Evolutionary conservation across 768 basidiomycete genomes (phyloP).

Genomic region (Boletales sp.): DNA sequence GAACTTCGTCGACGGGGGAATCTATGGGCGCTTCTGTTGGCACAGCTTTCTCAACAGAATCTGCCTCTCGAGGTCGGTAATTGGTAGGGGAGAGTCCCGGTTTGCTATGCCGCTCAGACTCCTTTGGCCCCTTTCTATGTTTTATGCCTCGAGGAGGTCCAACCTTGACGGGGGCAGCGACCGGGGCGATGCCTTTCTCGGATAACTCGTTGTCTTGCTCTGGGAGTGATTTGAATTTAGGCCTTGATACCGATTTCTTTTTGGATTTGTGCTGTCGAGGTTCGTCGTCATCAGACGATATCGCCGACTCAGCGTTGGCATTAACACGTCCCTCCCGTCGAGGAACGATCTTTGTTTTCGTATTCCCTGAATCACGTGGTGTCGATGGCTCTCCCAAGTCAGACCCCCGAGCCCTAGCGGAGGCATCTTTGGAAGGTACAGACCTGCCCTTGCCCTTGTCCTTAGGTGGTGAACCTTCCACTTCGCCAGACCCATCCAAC

Average conservation of each 20-base stretch:
- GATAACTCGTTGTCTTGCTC: background rate
- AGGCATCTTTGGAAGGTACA: background rate
- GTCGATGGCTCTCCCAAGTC: background rate
- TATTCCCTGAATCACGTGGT: background rate
- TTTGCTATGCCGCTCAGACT: background rate
- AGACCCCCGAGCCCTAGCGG: background rate
- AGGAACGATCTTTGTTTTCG: background rate
- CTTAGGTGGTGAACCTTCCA: conserved; percentile 1
- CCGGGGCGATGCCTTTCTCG: conserved; percentile 2
- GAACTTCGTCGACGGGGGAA: background rate
- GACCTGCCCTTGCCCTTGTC: conserved; percentile 3
- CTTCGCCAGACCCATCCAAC: background rate
- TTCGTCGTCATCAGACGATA: conserved; percentile 2
- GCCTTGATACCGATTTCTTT: background rate
- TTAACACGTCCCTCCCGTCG: background rate
- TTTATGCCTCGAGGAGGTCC: conserved; percentile 27
- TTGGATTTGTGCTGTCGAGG: conserved; percentile 1
- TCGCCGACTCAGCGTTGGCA: background rate
- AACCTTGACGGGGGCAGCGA: conserved; percentile 9
- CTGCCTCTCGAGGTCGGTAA: background rate
- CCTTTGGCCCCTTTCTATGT: conserved; percentile 1
- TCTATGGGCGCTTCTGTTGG: background rate
- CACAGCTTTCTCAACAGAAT: background rate
- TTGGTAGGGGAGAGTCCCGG: background rate
- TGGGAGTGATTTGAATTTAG: background rate